Percentiles rank a stretch among this genome's conserved stretches.
phyloP scores from a whole-genome alignment of 2,329 filamentous ascomycete species.

The Cladosporium colombiae region DNA sequence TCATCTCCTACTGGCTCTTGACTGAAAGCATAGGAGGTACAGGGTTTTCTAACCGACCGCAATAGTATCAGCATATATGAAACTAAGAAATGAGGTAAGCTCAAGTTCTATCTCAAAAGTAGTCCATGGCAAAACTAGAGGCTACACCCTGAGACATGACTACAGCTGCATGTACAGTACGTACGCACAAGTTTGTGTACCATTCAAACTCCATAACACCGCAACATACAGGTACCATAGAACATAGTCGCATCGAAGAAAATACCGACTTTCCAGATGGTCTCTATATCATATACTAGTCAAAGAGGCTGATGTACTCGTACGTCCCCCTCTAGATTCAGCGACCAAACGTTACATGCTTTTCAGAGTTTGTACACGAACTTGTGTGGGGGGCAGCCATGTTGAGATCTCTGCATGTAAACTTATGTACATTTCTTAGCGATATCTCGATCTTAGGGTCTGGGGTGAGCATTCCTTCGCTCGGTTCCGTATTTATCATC shows the following conservation, averaged over 20 bases:
- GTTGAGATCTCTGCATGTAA: not conserved
- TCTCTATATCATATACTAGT: rapidly evolving
- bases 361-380: not conserved
- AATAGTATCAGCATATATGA: not conserved
- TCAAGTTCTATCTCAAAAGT: not conserved
- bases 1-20: too few relatives aligned
- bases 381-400: not conserved
- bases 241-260: not conserved
- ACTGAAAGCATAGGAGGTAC: not conserved
- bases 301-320: not conserved
- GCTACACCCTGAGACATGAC: not conserved
- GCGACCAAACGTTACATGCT: not conserved
- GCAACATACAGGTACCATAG: not conserved
- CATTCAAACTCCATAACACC: not conserved
- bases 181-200: not conserved
- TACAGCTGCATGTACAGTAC: not conserved
- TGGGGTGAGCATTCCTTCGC: not conserved
- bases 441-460: not conserved
- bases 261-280: not conserved
- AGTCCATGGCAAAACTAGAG: not conserved
- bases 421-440: not conserved
- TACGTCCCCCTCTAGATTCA: not conserved
- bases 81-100: not conserved
- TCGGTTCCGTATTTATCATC: not conserved
- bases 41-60: not conserved